Evolutionary conservation across 116 monocot genomes (phyloP), one percentile per base, ranked within the genome.

Genomic region (Trichopus zeylanicus): DNA sequence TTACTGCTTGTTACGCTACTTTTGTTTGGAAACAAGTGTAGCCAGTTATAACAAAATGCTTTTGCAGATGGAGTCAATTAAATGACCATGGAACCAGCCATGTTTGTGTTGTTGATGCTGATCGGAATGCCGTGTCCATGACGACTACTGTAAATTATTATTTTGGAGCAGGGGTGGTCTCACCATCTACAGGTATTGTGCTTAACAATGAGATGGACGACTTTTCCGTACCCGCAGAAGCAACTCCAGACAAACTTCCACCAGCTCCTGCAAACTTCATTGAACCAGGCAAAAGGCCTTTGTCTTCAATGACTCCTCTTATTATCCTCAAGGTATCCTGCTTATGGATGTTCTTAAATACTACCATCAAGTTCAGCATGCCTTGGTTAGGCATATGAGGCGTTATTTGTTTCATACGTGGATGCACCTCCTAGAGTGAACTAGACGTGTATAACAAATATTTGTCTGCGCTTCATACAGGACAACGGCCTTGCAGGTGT

Each of bases 201-300:
- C 59, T 87, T 8, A 98, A 98, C 54, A 82, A 98, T 61, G 92
- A 98, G 74, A 98, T 98, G 97, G 75, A 71, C 26, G 97, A 98
- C 51, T 98, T 98, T 77, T 98, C 97, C 1, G 56, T 34, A 15
- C 97, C 97, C 1, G 48, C 65, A n/a, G 87, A 91, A 8, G 38
- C 42, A 11, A 66, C 80, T 25, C 79, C 74, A 5, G 91, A 91
- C 21, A 31, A 59, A 12, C 81, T 87, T 34, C 97, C 97, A 55
- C 97, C 97, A 0, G 69, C 91, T 29, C 97, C 97, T 6, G 66
- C 87, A 6, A 98, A 98, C 55, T 98, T 91, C 73, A 91, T 98
- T 18, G 63, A 84, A 59, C 97, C 97, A 26, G 34, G 39, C 5
- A 98, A 98, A 60, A 78, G 85, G 39, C 97, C 97, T 2, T 48